A percentile compares a stretch with the other conserved stretches of the same genome.
Evolutionary conservation across 2,329 filamentous ascomycete species (phyloP).

Genomic region (Epichloe uncinata): DNA sequence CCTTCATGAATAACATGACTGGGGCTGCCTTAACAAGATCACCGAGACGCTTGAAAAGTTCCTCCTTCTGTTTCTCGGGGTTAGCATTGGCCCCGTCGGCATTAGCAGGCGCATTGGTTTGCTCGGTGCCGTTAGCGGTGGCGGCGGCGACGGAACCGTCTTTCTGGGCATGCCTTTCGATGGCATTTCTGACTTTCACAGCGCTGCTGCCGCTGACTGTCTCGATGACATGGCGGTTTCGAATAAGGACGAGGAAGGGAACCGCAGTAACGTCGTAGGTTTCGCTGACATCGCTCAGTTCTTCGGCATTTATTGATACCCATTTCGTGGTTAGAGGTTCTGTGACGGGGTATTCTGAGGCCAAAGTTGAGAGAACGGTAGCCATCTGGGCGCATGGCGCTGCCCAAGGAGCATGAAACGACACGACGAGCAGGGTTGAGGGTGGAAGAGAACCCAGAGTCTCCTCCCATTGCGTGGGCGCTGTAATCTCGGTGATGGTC

Average conservation of each 20-base stretch:
- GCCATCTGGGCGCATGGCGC: constrained; percentile 92
- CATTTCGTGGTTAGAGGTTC: constrained; percentile 60
- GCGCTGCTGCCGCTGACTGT: constrained; percentile 85
- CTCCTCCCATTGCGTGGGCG: constrained; percentile 58
- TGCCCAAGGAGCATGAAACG: constrained; percentile 95
- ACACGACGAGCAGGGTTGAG: constrained; percentile 67
- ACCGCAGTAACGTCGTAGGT: constrained; percentile 89
- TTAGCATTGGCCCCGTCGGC: constrained; percentile 29
- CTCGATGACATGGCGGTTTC: constrained; percentile 63
- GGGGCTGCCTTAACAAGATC: constrained; percentile 90
- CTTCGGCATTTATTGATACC: constrained; percentile 87
- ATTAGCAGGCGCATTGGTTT: constrained; percentile 28
- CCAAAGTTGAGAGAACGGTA: constrained; percentile 72
- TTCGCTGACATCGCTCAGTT: constrained; percentile 83
- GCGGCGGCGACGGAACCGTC: constrained; percentile 21
- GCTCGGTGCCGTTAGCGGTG: constrained; percentile 21
- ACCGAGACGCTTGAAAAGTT: constrained; percentile 64
- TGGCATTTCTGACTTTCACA: constrained; percentile 67
- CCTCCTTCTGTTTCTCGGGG: constrained; percentile 58
- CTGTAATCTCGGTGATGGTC: constrained; percentile 63
- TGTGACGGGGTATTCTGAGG: constrained; percentile 65
- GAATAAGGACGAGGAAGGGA: constrained; percentile 76
- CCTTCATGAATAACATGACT: constrained; percentile 99
- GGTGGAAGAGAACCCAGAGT: constrained; percentile 53
- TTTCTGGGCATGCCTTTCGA: constrained; percentile 64